Base-by-base conservation (phyloP, 2,329 filamentous ascomycete species). In the Ceratocystis eucalypticola region DNA sequence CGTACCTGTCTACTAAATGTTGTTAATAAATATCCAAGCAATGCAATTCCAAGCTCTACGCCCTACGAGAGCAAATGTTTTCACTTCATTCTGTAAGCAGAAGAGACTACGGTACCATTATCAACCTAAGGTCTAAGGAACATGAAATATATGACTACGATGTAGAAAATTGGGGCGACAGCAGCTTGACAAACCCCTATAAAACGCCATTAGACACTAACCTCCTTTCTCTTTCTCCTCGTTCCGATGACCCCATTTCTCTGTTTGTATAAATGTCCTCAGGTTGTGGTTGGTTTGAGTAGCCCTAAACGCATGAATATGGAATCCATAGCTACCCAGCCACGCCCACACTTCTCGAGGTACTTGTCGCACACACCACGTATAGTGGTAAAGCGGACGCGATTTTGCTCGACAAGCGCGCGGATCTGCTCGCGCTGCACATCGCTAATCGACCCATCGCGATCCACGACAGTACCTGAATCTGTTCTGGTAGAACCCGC, bases 261-360 rank as follows among this genome's bases (percentile, higher is more conserved):
- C 20, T 30, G 10, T 25, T 25, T 22, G 5, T 22, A 7, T 25
- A 20, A 5, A 8, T 10, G 7, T 22, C 22, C 48, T 53, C n/a
- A 53, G n/a, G 5, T 53, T 22, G 48, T 20, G 15, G 17, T n/a
- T 28, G 67, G 64, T 44, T 68, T 61, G 44, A 61, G 46, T 72
- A 85, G 84, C 8, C 84, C 84, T 50, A 87, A 72, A 75, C 85
- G 86, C 28, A 83, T 82, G 80, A 96, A 96, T 69, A 96, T 76
- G 70, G 80, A 86, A 75, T 94, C 91, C 92, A 96, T 96, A 70
- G 90, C 88, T 64, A 96, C 92, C 90, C 91, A 96, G 75, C 91
- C 88, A 71, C 90, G 80, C 30, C 92, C 92, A 75, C 91, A 96
- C 78, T 93, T 94, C 72, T 91, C 90, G 71, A 96, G 76, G 76